Conservation (phyloP, 164 flowering plant genomes). For the Umbellularia californica region DNA sequence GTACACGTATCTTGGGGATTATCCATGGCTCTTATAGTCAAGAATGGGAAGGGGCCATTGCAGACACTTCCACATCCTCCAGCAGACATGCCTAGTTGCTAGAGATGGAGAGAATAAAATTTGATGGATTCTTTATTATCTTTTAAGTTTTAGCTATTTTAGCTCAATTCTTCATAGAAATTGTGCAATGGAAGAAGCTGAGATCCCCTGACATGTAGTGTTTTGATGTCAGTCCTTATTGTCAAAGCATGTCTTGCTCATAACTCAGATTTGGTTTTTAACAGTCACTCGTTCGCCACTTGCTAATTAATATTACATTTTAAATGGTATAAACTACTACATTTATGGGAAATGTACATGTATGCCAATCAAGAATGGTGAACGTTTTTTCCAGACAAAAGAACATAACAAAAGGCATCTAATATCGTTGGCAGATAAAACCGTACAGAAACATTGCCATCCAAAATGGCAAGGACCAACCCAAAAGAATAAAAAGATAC, state of each 20-base stretch:
- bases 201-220: neutral
- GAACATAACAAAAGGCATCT: no score
- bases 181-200: neutral
- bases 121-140: neutral
- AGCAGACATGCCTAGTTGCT: conserved; percentile 52
- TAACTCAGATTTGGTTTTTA: no score
- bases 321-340: no score
- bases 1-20: conserved; percentile 60
- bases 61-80: conserved; percentile 68
- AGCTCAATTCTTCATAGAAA: neutral
- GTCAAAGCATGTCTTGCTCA: neutral
- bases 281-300: neutral
- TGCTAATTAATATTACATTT: no score
- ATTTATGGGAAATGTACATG: no score
- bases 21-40: conserved; percentile 50
- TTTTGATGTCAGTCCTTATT: no score
- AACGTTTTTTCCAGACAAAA: no score
- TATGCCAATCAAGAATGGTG: no score
- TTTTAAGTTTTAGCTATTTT: neutral
- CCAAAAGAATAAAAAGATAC: no score
- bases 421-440: no score
- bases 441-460: no score
- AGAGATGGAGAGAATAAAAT: conserved; percentile 9
- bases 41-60: conserved; percentile 46
- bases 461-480: no score